Base-by-base conservation (phyloP, 176 grass and related monocot genomes). In the Pontederia crassipes region DNA sequence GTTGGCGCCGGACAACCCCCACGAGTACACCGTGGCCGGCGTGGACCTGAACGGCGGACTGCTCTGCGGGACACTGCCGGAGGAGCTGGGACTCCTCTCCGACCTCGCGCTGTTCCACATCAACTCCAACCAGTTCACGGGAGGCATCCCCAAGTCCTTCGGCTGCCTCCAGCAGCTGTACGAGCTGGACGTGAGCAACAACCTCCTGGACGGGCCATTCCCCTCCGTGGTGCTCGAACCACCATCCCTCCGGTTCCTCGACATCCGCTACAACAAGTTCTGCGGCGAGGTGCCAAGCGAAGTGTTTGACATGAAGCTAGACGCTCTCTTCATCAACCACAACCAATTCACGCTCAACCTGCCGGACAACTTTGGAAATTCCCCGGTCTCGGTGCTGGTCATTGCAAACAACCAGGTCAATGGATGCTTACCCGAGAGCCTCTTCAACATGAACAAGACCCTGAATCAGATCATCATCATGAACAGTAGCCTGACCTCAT, bases 141-240 rank as follows among this genome's bases (percentile, higher is more conserved):
- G 85, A 16, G 40, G 56, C 0, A 50, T 95, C 0, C 89, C 89
- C 0, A 74, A 80, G 10, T 72, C 81, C 0, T 68, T 95, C 8
- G 69, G 71, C 4, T 61, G 54, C 49, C 71, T 85, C 1, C 46
- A 57, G 4, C 68, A 79, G 28, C 78, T 95, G 12, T 76, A 89
- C 57, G 89, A 95, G 81, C 78, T 95, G 4, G 89, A 95, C 60
- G 48, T 95, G 58, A 95, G 89, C 85, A 95, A 89, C 84, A 95
- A 95, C 65, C 73, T n/a, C 17, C 64, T 95, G 28, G 40, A 72
- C 58, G 89, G 89, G 71, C 67, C 55, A 0, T 95, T 95, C 75
- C 89, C 89, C 12, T 62, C 72, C 27, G 78, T 88, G 47, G 68
- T 95, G 52, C 76, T 95, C 45, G 84, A 84, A 52, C 48, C 88